phyloP scores from a whole-genome alignment of 1,284 basidiomycete genomes.

The Moesziomyces sp. region DNA sequence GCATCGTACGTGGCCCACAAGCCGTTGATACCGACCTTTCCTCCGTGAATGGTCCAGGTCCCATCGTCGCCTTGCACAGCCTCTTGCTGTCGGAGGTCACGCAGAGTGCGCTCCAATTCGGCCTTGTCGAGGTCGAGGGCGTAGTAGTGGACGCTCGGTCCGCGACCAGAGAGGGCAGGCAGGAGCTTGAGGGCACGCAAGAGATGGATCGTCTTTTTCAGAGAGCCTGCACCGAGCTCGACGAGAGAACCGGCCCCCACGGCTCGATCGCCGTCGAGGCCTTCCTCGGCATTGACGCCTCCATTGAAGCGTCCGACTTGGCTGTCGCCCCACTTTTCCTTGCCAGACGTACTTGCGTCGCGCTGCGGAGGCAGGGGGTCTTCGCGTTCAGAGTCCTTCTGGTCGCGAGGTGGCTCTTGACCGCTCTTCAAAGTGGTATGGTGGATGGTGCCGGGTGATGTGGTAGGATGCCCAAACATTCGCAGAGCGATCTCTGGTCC shows the following conservation, averaged over 20 bases:
- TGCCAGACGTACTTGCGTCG: conserved; percentile 20
- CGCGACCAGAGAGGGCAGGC: conserved; percentile 51
- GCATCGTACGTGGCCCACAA: conserved; percentile 90
- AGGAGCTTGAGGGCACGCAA: conserved; percentile 76
- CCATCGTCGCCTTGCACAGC: conserved; percentile 73
- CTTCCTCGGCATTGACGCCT: conserved; percentile 72
- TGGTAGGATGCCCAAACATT: conserved; percentile 55
- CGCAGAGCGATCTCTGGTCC: conserved; percentile 70
- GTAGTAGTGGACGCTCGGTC: conserved; percentile 81
- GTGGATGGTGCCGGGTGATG: conserved; percentile 66
- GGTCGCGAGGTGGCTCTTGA: conserved; percentile 66
- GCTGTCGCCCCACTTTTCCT: conserved; percentile 72
- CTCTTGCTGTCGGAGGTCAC: conserved; percentile 72
- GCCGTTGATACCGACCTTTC: conserved; percentile 70
- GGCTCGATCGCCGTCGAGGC: conserved; percentile 70
- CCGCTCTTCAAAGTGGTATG: conserved; percentile 2
- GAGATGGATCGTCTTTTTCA: conserved; percentile 79
- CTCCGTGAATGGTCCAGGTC: conserved; percentile 54
- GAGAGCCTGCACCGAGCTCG: conserved; percentile 57
- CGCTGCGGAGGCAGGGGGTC: conserved; percentile 27
- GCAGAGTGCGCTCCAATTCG: conserved; percentile 84
- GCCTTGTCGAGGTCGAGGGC: conserved; percentile 90
- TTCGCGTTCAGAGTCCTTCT: conserved; percentile 25
- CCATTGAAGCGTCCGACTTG: conserved; percentile 80
- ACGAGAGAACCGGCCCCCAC: conserved; percentile 46